These are phyloP conservation scores for Lachancea nothofagi DNA, from an alignment of 805 yeast genomes.

Conservation along the genomic window DNA sequence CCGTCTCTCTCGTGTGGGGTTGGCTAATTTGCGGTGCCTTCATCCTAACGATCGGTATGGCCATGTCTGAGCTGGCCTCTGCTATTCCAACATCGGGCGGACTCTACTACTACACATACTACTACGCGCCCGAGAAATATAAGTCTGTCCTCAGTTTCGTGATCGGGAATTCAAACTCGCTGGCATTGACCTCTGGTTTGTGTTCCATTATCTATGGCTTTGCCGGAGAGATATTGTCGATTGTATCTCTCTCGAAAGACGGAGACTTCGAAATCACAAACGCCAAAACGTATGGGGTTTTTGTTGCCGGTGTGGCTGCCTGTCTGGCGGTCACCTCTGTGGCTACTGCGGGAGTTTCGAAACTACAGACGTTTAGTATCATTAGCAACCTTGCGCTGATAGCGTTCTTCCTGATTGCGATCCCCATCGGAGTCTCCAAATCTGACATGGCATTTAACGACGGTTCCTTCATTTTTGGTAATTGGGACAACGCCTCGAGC, in stretches of 20 bases:
- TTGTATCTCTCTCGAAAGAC: slow-evolving; percentile 41
- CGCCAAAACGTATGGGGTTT: slow-evolving; percentile 53
- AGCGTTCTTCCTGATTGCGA: slow-evolving; percentile 48
- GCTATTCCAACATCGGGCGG: slow-evolving; percentile 67
- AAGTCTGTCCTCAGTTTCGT: slow-evolving; percentile 47
- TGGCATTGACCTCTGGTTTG: slow-evolving; percentile 54
- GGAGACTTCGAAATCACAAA: slow-evolving; percentile 46
- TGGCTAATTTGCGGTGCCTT: slow-evolving; percentile 49
- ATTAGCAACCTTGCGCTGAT: slow-evolving; percentile 45
- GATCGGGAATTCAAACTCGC: slow-evolving; percentile 54
- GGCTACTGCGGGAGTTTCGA: slow-evolving; percentile 48
- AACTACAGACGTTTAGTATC: slow-evolving; percentile 51
- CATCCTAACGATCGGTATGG: slow-evolving; percentile 45
- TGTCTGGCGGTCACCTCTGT: slow-evolving; percentile 46
- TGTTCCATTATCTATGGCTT: slow-evolving; percentile 60
- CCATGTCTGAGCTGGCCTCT: slow-evolving; percentile 55
- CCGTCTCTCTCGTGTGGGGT: slow-evolving; percentile 59
- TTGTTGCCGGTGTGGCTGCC: slow-evolving; percentile 47
- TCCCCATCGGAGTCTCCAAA: slow-evolving; percentile 48
- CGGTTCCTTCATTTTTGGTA: slow-evolving; percentile 49
- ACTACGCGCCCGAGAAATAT: slow-evolving; percentile 47
- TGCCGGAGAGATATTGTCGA: slow-evolving; percentile 47
- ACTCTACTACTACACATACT: slow-evolving; percentile 53
- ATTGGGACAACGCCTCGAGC: slow-evolving; percentile 41
- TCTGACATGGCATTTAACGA: slow-evolving; percentile 37